These are phyloP conservation scores for Pleurotus pulmonarius DNA, from an alignment of 768 basidiomycete genomes.

Conservation along the genomic window DNA sequence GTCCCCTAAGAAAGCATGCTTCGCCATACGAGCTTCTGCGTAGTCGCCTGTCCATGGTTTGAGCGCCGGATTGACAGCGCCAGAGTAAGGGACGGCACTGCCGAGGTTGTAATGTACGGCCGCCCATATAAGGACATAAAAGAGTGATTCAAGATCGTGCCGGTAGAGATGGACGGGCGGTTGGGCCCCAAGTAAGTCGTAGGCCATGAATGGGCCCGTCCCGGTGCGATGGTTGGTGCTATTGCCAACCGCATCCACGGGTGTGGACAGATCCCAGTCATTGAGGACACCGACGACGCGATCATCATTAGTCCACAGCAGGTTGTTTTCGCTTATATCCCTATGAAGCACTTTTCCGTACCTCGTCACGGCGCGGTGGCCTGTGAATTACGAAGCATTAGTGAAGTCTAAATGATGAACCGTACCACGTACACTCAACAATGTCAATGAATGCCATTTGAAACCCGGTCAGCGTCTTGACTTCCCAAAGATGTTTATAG, in stretches of 20 bases:
- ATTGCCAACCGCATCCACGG: conserved; percentile 7
- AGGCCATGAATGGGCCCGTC: conserved; percentile 26
- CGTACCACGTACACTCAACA: conserved; percentile 21
- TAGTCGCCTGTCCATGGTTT: no score
- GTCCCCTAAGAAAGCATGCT: no score
- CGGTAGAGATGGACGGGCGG: conserved; percentile 19
- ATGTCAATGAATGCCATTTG: conserved; percentile 23
- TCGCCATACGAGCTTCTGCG: no score
- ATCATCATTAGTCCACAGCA: conserved; percentile 16
- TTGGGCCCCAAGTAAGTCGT: conserved; percentile 15
- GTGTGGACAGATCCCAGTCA: conserved; percentile 23
- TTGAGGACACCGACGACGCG: conserved; percentile 19
- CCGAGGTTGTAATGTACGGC: conserved; percentile 16
- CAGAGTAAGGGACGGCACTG: not conserved
- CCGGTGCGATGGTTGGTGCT: conserved; percentile 16
- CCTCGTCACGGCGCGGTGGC: conserved; percentile 19
- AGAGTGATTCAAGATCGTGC: conserved; percentile 23
- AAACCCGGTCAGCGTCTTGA: conserved; percentile 18
- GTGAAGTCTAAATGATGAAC: not conserved
- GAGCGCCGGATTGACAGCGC: no score
- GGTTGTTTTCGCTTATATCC: conserved; percentile 26
- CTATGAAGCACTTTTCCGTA: conserved; percentile 22
- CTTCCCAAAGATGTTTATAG: conserved; percentile 19
- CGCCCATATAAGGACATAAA: conserved; percentile 21
- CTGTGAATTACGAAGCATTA: conserved; percentile 8